Conservation (phyloP, 176 grass and related monocot genomes). For the Zea luxurians region DNA sequence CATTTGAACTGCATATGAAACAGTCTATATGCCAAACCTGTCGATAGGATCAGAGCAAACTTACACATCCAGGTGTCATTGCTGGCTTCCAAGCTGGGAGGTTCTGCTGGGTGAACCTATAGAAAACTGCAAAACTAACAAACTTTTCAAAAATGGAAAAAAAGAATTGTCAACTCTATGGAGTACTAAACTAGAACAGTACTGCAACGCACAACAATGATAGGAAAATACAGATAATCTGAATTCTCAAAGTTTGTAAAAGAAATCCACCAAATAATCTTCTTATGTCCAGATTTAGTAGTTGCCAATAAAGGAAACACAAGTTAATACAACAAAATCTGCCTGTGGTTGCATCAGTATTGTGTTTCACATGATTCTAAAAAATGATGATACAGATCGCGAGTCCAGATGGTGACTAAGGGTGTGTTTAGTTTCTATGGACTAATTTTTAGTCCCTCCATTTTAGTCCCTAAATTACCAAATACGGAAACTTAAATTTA, state of each 20-base stretch:
- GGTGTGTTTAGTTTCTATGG: no score
- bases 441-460: no score
- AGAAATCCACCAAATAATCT: background rate
- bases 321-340: background rate
- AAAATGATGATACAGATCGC: background rate
- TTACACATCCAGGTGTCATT: constrained; percentile 82
- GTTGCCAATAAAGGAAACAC: background rate
- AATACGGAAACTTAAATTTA: no score
- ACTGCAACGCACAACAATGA: background rate
- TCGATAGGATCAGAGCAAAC: constrained; percentile 16
- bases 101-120: constrained; percentile 91
- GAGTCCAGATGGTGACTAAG: background rate
- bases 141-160: constrained; percentile 38
- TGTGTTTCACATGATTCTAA: background rate
- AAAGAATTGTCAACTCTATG: constrained; percentile 15
- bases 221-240: background rate
- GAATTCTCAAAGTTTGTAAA: background rate
- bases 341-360: background rate
- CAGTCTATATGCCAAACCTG: background rate
- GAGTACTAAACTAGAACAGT: constrained; percentile 1
- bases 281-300: background rate
- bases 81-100: constrained; percentile 81
- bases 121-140: constrained; percentile 59
- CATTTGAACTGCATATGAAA: constrained; percentile 10
- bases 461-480: no score